Base-by-base conservation (phyloP, 139 green algal genomes). In the Picochlorum sp. region DNA sequence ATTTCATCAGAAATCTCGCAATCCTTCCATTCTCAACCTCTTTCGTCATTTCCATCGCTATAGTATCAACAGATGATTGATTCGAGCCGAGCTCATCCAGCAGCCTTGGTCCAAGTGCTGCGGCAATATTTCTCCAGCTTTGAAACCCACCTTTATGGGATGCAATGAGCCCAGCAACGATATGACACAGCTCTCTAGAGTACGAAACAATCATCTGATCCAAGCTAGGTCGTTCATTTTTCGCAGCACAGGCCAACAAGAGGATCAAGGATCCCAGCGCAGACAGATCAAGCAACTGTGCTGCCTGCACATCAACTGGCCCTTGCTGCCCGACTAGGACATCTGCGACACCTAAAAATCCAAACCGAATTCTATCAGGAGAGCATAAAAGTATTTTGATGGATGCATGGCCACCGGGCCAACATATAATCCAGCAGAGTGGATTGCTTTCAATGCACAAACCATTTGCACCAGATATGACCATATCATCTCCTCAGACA, bases 21-120 rank as follows among this genome's bases (percentile, higher is more conserved):
- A 97, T 66, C 4, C 91, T 83, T 18, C 88, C 91, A 67, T 95
- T 95, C 62, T 97, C 91, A 18, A 65, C 63, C 79, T 97, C 91
- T 28, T 79, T 80, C n/a, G 56, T 51, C 63, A 97, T 68, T 66
- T 95, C 86, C 0, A 63, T 60, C 28, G 78, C 62, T 59, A 85
- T 63, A 6, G 70, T 60, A 24, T 93, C 79, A 55, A 55, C 41
- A 38, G 3, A 21, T 18, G 28, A 15, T 5, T 26, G 24, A 5
- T 65, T 21, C 1, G 62, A 50, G 30, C 92, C 83, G 66, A 92
- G 49, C 61, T 94, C 87, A 24, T 66, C 75, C 37, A 92, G 69
- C n/a, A 85, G 61, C n/a, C 84, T 70, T 44, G 96, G 86, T n/a
- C 70, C 79, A 63, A 95, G 66, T 18, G 78, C 78, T 4, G 49